Conservation (phyloP, 257 asterid genomes). For the Solanum pinnatisectum region DNA sequence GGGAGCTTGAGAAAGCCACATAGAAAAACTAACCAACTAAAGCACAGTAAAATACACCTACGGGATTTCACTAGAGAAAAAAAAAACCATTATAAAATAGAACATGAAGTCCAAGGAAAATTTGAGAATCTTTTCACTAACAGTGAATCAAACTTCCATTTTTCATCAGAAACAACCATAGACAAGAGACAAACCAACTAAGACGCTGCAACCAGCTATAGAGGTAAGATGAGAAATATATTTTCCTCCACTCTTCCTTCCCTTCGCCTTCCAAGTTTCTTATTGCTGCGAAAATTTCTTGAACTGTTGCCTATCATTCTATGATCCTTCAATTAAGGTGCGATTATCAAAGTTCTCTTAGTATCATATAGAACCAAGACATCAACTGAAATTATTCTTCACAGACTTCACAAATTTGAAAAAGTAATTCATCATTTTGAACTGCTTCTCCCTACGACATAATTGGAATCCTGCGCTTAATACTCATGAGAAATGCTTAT, state of each 20-base stretch:
- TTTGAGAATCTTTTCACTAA: background rate
- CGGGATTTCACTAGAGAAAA: background rate
- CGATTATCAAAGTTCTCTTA: background rate
- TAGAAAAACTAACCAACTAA: background rate
- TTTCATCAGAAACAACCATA: background rate
- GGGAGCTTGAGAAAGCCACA: background rate
- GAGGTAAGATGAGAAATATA: background rate
- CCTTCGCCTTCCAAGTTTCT: background rate
- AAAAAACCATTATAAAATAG: background rate
- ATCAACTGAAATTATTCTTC: background rate
- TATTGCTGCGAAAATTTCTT: background rate
- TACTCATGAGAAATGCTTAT: background rate
- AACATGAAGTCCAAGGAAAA: background rate
- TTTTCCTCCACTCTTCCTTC: background rate
- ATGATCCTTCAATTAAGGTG: background rate
- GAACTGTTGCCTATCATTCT: background rate
- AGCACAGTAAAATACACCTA: background rate
- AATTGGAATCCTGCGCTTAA: background rate
- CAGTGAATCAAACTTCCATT: background rate
- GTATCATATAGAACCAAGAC: background rate
- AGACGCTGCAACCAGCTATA: background rate
- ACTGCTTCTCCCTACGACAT: background rate
- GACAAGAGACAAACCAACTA: background rate
- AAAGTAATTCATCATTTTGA: background rate
- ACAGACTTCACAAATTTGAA: background rate